A percentile compares a stretch with the other conserved stretches of the same genome.
Evolutionary conservation across 2,329 filamentous ascomycete species (phyloP).

Genomic region (Verticillium klebahnii): DNA sequence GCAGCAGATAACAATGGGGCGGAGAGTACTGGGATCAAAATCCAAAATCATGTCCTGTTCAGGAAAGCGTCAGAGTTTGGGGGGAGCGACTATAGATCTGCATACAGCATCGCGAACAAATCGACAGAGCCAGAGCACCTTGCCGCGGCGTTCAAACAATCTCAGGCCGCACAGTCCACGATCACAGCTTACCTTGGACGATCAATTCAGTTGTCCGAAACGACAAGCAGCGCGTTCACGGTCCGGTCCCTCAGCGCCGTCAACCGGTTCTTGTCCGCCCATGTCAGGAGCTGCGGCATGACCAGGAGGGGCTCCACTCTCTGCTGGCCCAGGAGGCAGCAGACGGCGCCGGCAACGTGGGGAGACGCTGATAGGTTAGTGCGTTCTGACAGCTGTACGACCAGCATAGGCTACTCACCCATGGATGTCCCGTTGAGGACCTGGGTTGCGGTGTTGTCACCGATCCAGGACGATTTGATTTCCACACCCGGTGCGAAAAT

Average conservation of each 20-base stretch:
- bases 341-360: conserved; percentile 1
- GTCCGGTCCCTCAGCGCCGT: neutral
- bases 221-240: conserved; percentile 1
- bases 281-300: conserved; percentile 1
- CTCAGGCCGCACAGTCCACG: neutral
- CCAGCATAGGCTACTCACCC: neutral
- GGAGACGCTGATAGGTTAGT: neutral
- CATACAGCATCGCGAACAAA: neutral
- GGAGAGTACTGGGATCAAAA: too few relatives aligned
- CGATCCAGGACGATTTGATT: neutral
- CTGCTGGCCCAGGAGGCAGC: neutral
- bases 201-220: neutral
- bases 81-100: neutral
- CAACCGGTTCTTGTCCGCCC: conserved; percentile 2
- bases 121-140: neutral
- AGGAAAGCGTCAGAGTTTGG: neutral
- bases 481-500: conserved; percentile 36
- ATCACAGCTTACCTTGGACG: neutral
- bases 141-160: neutral
- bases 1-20: too few relatives aligned
- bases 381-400: neutral
- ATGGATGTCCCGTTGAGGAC: conserved; percentile 1
- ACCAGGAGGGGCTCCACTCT: conserved; percentile 1
- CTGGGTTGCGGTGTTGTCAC: neutral
- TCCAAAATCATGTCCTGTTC: neutral